Evolutionary conservation across 305 asterid genomes (phyloP).

Genomic region (Euphrasia arctica): DNA sequence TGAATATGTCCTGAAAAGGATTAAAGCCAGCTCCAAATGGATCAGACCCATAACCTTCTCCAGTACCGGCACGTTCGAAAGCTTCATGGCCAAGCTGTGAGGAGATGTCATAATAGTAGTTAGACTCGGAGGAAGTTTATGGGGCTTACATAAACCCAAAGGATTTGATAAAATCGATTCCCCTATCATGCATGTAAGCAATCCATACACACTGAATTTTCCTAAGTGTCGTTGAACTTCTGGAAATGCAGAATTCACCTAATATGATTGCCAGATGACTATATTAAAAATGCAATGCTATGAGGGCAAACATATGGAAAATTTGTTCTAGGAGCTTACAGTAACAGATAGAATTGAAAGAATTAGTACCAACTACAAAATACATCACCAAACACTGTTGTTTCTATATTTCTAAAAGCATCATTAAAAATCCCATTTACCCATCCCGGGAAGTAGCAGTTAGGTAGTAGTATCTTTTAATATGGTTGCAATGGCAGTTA

Average conservation of each 20-base stretch:
- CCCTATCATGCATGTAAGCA: conserved; percentile 11
- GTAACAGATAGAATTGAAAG: conserved; percentile 1
- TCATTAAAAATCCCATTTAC: not conserved
- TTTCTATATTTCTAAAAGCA: conserved; percentile 2
- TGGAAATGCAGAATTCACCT: not conserved
- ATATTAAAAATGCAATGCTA: not conserved
- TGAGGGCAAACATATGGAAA: not conserved
- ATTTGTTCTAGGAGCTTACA: conserved; percentile 6
- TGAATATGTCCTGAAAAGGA: conserved; percentile 72
- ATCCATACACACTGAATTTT: not conserved
- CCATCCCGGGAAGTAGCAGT: not conserved
- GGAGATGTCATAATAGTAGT: conserved; percentile 20
- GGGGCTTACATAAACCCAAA: not conserved
- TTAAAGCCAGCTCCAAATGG: conserved; percentile 64
- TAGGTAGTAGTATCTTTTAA: not conserved
- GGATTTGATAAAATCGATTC: conserved; percentile 4
- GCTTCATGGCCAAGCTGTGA: conserved; percentile 93
- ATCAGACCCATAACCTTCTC: conserved; percentile 65
- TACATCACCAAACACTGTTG: not conserved
- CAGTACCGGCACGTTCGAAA: conserved; percentile 57
- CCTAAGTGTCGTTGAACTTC: conserved; percentile 13
- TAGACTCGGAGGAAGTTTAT: not conserved
- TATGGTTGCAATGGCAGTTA: conserved; percentile 5
- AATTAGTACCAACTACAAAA: not conserved
- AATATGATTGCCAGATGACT: conserved; percentile 4